phyloP scores from a whole-genome alignment of 305 asterid species.

The Fraxinus angustifolia region DNA sequence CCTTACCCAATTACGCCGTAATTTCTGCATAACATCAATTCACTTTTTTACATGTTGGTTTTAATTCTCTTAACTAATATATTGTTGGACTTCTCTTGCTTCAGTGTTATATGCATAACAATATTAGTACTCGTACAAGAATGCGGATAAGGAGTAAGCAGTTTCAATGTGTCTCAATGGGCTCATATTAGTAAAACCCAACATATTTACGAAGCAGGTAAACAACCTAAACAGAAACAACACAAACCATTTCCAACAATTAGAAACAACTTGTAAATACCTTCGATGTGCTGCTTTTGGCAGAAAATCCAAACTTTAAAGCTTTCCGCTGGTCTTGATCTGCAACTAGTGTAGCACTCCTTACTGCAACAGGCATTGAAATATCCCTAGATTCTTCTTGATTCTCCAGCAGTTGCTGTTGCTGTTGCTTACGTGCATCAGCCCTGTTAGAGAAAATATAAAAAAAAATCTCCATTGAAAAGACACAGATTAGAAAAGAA shows the following conservation, averaged over 20 bases:
- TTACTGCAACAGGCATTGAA: slow-evolving; percentile 36
- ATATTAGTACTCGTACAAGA: neutral
- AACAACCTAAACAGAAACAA: neutral
- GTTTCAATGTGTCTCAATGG: neutral
- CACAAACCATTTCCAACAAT: neutral
- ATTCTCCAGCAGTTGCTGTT: slow-evolving; percentile 42
- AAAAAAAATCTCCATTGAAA: slow-evolving; percentile 3
- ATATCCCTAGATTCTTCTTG: slow-evolving; percentile 44
- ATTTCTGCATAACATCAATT: neutral
- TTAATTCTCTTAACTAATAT: neutral
- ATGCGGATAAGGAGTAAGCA: neutral
- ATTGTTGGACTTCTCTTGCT: neutral
- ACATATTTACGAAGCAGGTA: neutral
- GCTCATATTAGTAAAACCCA: neutral
- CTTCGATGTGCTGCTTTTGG: slow-evolving; percentile 63
- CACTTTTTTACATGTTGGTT: neutral
- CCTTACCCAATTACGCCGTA: neutral
- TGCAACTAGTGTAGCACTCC: slow-evolving; percentile 69
- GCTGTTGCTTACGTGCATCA: slow-evolving; percentile 68
- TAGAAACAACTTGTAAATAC: slow-evolving; percentile 30
- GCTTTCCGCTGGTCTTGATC: slow-evolving; percentile 85
- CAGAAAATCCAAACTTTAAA: slow-evolving; percentile 82
- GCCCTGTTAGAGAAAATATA: slow-evolving; percentile 48
- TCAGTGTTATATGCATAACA: neutral
- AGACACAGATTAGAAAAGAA: neutral